Conservation (phyloP, 371 early-diverging fungal species). For the Apophysomyces sp. region DNA sequence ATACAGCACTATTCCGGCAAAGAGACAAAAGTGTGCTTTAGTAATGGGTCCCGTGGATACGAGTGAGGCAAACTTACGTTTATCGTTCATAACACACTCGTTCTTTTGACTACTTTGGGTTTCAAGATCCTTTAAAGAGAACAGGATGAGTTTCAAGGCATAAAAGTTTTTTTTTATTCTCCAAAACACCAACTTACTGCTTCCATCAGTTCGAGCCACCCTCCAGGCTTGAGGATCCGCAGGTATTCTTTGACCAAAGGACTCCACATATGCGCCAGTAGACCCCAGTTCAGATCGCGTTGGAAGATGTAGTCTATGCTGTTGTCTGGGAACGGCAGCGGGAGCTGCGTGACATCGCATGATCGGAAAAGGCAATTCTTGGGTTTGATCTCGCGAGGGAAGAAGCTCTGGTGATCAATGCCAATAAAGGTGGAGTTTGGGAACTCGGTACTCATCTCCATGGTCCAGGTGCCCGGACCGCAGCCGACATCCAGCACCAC, state of each 20-base stretch:
- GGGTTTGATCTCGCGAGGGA: constrained; percentile 43
- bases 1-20: constrained; percentile 26
- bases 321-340: constrained; percentile 45
- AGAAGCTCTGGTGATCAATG: constrained; percentile 28
- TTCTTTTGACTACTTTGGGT: constrained; percentile 33
- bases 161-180: too few relatives aligned
- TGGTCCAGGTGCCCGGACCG: constrained; percentile 48
- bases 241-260: constrained; percentile 34
- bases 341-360: constrained; percentile 19
- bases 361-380: constrained; percentile 44
- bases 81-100: constrained; percentile 39
- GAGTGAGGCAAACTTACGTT: constrained; percentile 24
- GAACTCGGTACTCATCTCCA: constrained; percentile 46
- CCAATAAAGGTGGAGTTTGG: constrained; percentile 44
- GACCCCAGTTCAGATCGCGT: constrained; percentile 41
- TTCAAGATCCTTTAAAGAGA: constrained; percentile 31
- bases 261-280: constrained; percentile 29
- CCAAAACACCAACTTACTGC: too few relatives aligned
- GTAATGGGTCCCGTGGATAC: neutral
- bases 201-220: constrained; percentile 48
- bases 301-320: constrained; percentile 48
- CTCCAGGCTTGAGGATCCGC: constrained; percentile 45
- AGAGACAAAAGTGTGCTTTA: neutral
- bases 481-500: constrained; percentile 47
- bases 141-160: too few relatives aligned